Evolutionary conservation across 139 green algal species (phyloP), one percentile per base, ranked within the genome.

Genomic region (Bryopsis sp.): DNA sequence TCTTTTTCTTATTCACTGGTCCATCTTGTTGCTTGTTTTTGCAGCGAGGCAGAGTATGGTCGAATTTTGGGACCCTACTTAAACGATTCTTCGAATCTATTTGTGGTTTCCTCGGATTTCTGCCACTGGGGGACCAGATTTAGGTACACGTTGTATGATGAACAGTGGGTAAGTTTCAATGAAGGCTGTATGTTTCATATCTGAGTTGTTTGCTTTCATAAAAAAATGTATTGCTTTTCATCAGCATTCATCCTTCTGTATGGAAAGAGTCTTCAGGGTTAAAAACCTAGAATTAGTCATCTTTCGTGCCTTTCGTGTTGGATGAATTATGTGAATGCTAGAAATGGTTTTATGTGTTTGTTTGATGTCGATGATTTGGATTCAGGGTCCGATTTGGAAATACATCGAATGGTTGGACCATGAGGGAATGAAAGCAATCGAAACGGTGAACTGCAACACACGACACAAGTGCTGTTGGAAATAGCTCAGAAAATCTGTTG

Each of bases 41-140:
- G 64, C 77, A 87, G 79, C 29, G 91, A 97, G 70, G 86, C 72
- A 0, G 7, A 37, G n/a, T 98, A 95, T 79, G 93, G 88, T 2
- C 15, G 37, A 11, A 28, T 97, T 34, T 79, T 98, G 28, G 79
- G 72, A 0, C 80, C 72, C 0, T 97, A 95, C 76, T 62, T 98
- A 6, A 73, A 89, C 32, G 84, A 97, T 68, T 80, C 82, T 0
- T 43, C 47, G 59, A 96, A 96, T 72, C 66, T 97, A 5, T 97
- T 98, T 75, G 80, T 96, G 26, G 76, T 98, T 38, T 93, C 82
- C 26, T 88, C 77, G 47, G 93, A 98, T 79, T 98, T 98, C 67
- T 98, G 93, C 79, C 93, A 98, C 76, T 98, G 93, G 93, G 93
- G 93, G 37, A 66, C 38, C 0, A 77, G 87, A 31, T 96, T 97